Conservation (phyloP, 1,139 yeast species). For the Candida sanyaensis region DNA sequence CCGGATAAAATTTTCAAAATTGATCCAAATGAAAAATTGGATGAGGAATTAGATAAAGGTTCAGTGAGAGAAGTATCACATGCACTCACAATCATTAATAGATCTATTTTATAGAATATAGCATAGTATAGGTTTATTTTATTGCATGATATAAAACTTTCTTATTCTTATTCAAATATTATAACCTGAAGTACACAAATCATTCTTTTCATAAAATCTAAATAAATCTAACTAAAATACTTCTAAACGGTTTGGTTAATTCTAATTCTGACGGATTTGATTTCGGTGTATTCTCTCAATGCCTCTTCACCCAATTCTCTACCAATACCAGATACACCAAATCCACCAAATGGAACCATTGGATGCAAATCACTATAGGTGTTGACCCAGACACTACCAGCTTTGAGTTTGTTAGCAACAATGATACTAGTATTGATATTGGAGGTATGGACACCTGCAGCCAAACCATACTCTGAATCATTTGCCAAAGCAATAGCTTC, state of each 20-base stretch:
- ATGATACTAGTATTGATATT: slow-evolving; percentile 67
- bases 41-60: slow-evolving; percentile 29
- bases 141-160: not conserved
- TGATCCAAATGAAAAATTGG: slow-evolving; percentile 39
- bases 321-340: slow-evolving; percentile 85
- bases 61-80: slow-evolving; percentile 14
- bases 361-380: slow-evolving; percentile 83
- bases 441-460: slow-evolving; percentile 76
- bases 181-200: too few relatives aligned
- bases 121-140: not conserved
- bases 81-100: slow-evolving; percentile 14
- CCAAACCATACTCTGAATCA: slow-evolving; percentile 77
- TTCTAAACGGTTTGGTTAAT: not conserved
- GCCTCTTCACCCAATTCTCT: slow-evolving; percentile 91
- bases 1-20: slow-evolving; percentile 39
- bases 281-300: slow-evolving; percentile 78
- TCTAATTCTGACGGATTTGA: slow-evolving; percentile 70
- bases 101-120: not conserved
- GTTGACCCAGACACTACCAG: slow-evolving; percentile 88
- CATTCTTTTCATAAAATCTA: too few relatives aligned
- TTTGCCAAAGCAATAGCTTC: slow-evolving; percentile 73
- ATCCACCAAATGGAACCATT: slow-evolving; percentile 85
- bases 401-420: slow-evolving; percentile 66
- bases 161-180: too few relatives aligned
- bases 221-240: too few relatives aligned